Evolutionary conservation across 495 filamentous ascomycete species (phyloP).

Genomic region (Podospora didyma): DNA sequence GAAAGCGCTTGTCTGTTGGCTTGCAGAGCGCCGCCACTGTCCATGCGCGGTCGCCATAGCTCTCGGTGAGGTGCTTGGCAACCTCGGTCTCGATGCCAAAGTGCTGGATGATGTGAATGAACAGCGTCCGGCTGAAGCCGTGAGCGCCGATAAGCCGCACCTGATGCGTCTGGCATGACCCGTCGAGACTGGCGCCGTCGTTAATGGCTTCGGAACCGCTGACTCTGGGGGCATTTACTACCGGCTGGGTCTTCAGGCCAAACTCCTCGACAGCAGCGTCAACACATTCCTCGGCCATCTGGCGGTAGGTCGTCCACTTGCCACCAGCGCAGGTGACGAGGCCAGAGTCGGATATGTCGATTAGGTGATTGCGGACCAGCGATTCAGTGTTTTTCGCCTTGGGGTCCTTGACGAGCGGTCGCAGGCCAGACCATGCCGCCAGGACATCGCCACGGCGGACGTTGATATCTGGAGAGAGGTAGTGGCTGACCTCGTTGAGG

Average conservation of each 20-base stretch:
- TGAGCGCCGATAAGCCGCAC: slow-evolving; percentile 90
- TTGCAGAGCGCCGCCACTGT: slow-evolving; percentile 81
- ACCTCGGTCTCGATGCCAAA: slow-evolving; percentile 95
- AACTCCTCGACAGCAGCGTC: slow-evolving; percentile 83
- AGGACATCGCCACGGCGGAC: slow-evolving; percentile 92
- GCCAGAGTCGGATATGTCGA: slow-evolving; percentile 80
- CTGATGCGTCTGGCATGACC: slow-evolving; percentile 85
- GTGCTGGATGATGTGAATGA: slow-evolving; percentile 98
- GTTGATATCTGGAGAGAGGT: slow-evolving; percentile 88
- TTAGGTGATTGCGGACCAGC: slow-evolving; percentile 90
- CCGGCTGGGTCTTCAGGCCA: slow-evolving; percentile 57
- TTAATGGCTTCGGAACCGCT: slow-evolving; percentile 72
- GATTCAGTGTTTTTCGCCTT: slow-evolving; percentile 91
- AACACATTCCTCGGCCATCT: slow-evolving; percentile 97
- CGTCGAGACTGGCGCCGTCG: slow-evolving; percentile 74
- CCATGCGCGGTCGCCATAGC: slow-evolving; percentile 96
- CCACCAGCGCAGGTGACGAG: slow-evolving; percentile 94
- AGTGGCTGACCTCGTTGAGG: slow-evolving; percentile 81
- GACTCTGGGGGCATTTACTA: slow-evolving; percentile 63
- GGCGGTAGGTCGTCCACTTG: slow-evolving; percentile 98
- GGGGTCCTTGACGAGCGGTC: slow-evolving; percentile 90
- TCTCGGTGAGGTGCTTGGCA: slow-evolving; percentile 80
- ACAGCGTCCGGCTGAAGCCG: slow-evolving; percentile 90
- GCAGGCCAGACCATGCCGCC: slow-evolving; percentile 92
- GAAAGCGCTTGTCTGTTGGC: slow-evolving; percentile 81